Percentiles rank a stretch among this genome's conserved stretches.
Evolutionary conservation across 2,329 filamentous ascomycete species (phyloP).

Genomic region (Colletotrichum sp.): DNA sequence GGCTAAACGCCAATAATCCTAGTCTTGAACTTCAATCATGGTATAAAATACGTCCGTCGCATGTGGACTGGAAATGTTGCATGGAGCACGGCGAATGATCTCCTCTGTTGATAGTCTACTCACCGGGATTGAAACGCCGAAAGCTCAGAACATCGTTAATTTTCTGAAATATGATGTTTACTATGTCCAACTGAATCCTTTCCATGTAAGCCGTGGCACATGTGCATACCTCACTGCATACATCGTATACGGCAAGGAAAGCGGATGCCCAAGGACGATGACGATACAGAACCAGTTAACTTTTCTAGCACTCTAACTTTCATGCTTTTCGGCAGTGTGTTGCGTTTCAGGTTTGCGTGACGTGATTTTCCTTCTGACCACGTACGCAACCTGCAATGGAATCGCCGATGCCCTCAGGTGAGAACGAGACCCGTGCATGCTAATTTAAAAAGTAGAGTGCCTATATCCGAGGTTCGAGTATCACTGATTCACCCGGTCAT

Average conservation of each 20-base stretch:
- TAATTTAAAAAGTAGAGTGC: rapidly evolving
- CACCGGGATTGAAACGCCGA: rapidly evolving
- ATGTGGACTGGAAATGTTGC: background rate
- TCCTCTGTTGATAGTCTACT: background rate
- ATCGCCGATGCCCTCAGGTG: background rate
- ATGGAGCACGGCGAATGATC: rapidly evolving
- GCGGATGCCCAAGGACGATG: background rate
- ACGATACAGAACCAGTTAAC: background rate
- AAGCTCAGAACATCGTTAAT: rapidly evolving
- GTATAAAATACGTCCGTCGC: background rate
- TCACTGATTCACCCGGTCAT: background rate
- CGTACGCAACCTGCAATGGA: background rate
- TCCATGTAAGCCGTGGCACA: background rate
- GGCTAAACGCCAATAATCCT: rapidly evolving
- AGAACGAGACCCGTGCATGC: background rate
- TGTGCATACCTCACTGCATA: background rate
- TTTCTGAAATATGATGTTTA: background rate
- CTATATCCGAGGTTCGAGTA: rapidly evolving
- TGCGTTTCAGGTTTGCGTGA: background rate
- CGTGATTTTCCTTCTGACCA: background rate
- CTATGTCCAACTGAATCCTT: too few species aligned
- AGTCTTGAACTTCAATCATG: rapidly evolving
- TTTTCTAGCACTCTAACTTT: background rate
- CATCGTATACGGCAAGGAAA: background rate
- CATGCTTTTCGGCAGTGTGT: rapidly evolving